Conservation (phyloP, 257 asterid species). For the Primulina huaijiensis region DNA sequence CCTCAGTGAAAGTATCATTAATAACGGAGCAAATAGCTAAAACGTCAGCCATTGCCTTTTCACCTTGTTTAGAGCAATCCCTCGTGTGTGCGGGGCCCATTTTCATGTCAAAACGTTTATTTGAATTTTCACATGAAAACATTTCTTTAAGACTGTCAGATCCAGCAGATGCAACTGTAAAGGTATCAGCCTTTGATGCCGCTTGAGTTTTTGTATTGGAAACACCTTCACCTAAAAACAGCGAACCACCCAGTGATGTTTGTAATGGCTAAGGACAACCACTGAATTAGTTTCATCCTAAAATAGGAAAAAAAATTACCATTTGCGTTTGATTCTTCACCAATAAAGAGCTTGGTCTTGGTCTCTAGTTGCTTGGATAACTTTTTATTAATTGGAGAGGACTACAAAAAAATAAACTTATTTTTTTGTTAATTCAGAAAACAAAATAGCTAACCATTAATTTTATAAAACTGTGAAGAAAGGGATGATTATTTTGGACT, state of each 20-base stretch:
- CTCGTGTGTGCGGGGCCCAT: neutral
- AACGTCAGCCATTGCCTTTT: neutral
- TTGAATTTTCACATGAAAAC: slow-evolving; percentile 14
- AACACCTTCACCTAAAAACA: slow-evolving; percentile 27
- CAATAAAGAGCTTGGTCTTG: slow-evolving; percentile 17
- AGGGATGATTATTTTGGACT: neutral
- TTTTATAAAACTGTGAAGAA: neutral
- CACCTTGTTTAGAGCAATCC: slow-evolving; percentile 19
- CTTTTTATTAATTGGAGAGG: slow-evolving; percentile 21
- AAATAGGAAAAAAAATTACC: neutral
- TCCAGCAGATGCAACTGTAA: neutral
- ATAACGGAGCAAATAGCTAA: slow-evolving; percentile 4
- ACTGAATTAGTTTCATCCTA: neutral
- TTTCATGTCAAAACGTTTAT: slow-evolving; percentile 1
- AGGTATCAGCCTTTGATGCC: slow-evolving; percentile 24
- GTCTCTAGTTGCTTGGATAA: slow-evolving; percentile 1
- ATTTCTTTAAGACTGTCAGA: slow-evolving; percentile 2
- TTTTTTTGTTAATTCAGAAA: neutral
- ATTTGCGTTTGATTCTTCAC: slow-evolving; percentile 24
- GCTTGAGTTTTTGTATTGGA: neutral
- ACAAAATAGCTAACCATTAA: slow-evolving; percentile 8
- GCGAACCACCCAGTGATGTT: neutral
- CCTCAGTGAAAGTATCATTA: slow-evolving; percentile 14
- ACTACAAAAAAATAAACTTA: slow-evolving; percentile 16
- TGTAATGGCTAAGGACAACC: neutral